A percentile compares a stretch with the other conserved stretches of the same genome.
These are phyloP conservation scores for Rubus idaeus DNA, from an alignment of 306 rosid genomes.

Conservation along the genomic window DNA sequence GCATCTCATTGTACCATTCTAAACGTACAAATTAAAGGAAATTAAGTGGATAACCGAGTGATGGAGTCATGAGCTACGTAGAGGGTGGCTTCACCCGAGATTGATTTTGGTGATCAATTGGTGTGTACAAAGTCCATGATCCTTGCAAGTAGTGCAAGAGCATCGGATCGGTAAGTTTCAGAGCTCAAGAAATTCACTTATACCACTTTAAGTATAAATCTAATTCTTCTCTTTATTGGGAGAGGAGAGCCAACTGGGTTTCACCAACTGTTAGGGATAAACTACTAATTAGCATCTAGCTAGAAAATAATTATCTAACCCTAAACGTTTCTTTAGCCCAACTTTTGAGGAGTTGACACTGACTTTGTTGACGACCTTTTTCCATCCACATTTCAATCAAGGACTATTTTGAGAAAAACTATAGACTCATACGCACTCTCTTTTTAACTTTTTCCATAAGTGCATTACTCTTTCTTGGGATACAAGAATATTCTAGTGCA, in stretches of 20 bases:
- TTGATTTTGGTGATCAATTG: slow-evolving; percentile 7
- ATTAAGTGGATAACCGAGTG: neutral
- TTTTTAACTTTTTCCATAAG: neutral
- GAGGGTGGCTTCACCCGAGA: slow-evolving; percentile 2
- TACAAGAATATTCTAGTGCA: slow-evolving; percentile 4
- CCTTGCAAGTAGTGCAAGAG: slow-evolving; percentile 6
- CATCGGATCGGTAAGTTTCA: slow-evolving; percentile 42
- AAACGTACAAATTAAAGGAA: neutral
- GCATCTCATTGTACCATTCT: neutral
- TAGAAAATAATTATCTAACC: neutral
- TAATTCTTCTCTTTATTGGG: slow-evolving; percentile 8
- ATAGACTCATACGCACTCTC: neutral
- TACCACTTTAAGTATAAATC: slow-evolving; percentile 15
- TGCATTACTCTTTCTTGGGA: neutral
- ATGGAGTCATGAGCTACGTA: neutral
- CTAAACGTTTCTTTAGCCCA: neutral
- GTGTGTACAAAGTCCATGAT: slow-evolving; percentile 25
- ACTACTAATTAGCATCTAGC: neutral
- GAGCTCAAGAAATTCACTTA: slow-evolving; percentile 36
- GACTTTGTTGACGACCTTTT: neutral
- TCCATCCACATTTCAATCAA: neutral
- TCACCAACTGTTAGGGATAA: neutral
- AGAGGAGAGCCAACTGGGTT: slow-evolving; percentile 10
- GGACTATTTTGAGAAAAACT: neutral
- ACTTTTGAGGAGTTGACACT: neutral